Percentiles rank a stretch among this genome's conserved stretches.
phyloP scores from a whole-genome alignment of 2,329 filamentous ascomycete species.

The Trichoderma arundinaceum region DNA sequence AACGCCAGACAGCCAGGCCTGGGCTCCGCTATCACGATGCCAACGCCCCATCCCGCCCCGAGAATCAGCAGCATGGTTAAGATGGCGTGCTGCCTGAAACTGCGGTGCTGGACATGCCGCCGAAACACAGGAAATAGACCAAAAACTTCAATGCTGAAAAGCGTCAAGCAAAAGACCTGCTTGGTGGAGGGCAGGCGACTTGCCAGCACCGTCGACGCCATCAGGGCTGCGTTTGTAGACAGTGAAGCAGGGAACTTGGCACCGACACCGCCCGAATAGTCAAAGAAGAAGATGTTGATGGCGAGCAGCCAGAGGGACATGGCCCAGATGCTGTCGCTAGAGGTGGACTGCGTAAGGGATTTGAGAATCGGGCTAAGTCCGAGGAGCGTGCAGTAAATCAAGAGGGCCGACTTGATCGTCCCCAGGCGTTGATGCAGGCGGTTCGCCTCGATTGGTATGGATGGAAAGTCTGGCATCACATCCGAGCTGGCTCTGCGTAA shows the following conservation, averaged over 20 bases:
- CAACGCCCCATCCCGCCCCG: constrained; percentile 79
- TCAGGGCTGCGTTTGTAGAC: constrained; percentile 93
- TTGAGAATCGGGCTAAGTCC: constrained; percentile 95
- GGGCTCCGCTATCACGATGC: constrained; percentile 59
- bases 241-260: constrained; percentile 73
- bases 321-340: constrained; percentile 95
- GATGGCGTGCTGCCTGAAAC: constrained; percentile 78
- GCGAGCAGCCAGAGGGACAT: constrained; percentile 91
- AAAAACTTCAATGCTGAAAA: constrained; percentile 97
- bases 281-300: constrained; percentile 98
- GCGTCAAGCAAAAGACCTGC: constrained; percentile 90
- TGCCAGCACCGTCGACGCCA: constrained; percentile 93
- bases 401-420: constrained; percentile 87
- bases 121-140: constrained; percentile 97
- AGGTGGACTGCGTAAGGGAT: constrained; percentile 91
- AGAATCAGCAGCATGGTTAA: constrained; percentile 79
- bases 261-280: constrained; percentile 78
- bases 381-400: constrained; percentile 91
- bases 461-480: constrained; percentile 40
- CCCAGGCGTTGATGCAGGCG: constrained; percentile 64
- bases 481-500: constrained; percentile 42
- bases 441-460: constrained; percentile 45
- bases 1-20: constrained; percentile 53
- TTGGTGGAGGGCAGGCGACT: constrained; percentile 87
- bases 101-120: constrained; percentile 81